Base-by-base conservation (phyloP, 1,139 yeast genomes). In the Taphrina deformans region DNA sequence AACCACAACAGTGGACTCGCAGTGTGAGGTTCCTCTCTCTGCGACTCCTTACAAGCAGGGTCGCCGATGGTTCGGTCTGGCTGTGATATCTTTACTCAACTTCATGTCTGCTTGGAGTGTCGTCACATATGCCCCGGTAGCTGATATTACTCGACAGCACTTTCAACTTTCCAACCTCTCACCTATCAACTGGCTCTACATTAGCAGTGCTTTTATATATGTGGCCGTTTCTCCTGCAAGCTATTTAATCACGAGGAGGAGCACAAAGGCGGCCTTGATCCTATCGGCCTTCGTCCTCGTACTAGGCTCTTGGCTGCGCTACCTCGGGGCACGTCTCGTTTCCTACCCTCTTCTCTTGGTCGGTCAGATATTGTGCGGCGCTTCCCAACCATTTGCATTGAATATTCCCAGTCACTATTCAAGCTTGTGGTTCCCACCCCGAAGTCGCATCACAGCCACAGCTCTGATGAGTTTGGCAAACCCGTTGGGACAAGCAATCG, bases 401-500 rank as follows among this genome's bases (percentile, higher is more conserved):
- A 71, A 72, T 46, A 67, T 76, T 3, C 76, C 77, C 6, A 69
- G 75, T n/a, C 72, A 73, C 67, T 75, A 72, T 66, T 73, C 76
- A 14, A 77, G 75, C 65, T 66, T 73, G 62, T 75, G 78, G 78
- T 75, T 74, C 69, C 75, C 77, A 5, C 69, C 74, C 21, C 66
- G 58, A 10, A 65, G 44, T 1, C 72, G 78, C 29, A 75, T 75
- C 26, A 73, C 77, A 29, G 76, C 78, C 18, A 75, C 75, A 60
- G 78, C 77, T 14, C 70, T 75, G 52, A 75, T 75, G 12, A 73
- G 77, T n/a, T 69, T 75, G 46, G 71, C 78, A 3, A 75, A 75
- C 66, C 78, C 78, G 2, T 69, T 75, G 10, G 78, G 78, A 3
- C 78, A 76, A n/a, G 78, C 78, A n/a, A 70, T 75, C 65, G 78